Evolutionary conservation across 192 early-diverging fungal genomes (phyloP), one percentile per base, ranked within the genome.

Genomic region (Coemansia sp.): DNA sequence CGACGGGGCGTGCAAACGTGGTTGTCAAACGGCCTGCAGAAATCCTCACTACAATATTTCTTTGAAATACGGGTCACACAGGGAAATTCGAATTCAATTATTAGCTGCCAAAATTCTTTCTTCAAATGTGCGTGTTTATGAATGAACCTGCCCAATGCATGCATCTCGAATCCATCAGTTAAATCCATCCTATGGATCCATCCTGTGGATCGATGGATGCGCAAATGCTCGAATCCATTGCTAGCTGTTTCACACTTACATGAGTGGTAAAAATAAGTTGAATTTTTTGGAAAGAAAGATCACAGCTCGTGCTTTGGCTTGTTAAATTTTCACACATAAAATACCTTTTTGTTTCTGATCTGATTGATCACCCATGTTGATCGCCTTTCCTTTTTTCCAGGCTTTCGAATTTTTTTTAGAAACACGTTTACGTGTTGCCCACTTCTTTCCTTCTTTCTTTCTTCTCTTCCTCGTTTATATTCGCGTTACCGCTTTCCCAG

Each of bases 41-140:
- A 74, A 80, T 80, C 77, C 64, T 80, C 71, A 67, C 77, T 80
- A 80, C 67, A 69, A n/a, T n/a, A n/a, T n/a, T n/a, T n/a, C n/a
- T n/a, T n/a, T n/a, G n/a, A n/a, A n/a, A n/a, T n/a, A n/a, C n/a
- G n/a, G n/a, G n/a, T n/a, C n/a, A n/a, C n/a, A n/a, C 13, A 25
- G 2, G 20, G 2, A 48, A 20, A 48, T 48, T 48, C 23, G 25
- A 2, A 48, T 25, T 48, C 11, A 2, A 13, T 23, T 6, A 2
- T 8, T 22, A n/a, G n/a, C n/a, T n/a, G n/a, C n/a, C n/a, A n/a
- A n/a, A n/a, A n/a, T n/a, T n/a, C n/a, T n/a, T n/a, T n/a, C n/a
- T n/a, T n/a, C n/a, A n/a, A n/a, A n/a, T n/a, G n/a, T 34, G 33
- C 33, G 33, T 36, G 34, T 5, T 36, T 36, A 6, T 36, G n/a